Percentiles rank a stretch among this genome's conserved stretches.
phyloP scores from a whole-genome alignment of 2,329 filamentous ascomycete genomes.

The Blastomyces gilchristii region DNA sequence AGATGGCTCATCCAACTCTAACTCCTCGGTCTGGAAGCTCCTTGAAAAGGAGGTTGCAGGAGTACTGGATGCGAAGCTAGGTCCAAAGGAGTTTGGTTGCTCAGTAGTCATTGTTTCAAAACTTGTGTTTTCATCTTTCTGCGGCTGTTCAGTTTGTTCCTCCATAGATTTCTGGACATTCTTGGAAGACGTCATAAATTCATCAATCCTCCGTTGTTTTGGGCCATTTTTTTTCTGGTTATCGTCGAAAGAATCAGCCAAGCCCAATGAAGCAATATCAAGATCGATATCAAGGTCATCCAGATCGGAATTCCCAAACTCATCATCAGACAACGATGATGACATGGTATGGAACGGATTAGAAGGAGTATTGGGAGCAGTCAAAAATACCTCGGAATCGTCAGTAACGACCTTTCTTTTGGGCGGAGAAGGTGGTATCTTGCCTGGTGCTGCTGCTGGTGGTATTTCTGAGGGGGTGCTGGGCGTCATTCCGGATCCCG shows the following conservation, averaged over 20 bases:
- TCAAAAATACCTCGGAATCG: constrained; percentile 21
- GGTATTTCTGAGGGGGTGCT: neutral
- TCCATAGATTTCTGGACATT: neutral
- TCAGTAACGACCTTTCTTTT: constrained; percentile 16
- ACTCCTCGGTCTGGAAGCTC: neutral
- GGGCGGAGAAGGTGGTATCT: neutral
- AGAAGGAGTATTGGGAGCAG: constrained; percentile 19
- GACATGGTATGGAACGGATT: neutral
- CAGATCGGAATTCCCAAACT: constrained; percentile 16
- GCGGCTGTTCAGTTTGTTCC: neutral
- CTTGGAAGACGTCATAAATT: neutral
- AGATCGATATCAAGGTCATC: constrained; percentile 13
- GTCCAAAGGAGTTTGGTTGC: constrained; percentile 7
- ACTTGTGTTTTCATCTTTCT: constrained; percentile 3
- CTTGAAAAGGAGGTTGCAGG: constrained; percentile 11
- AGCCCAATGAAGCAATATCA: constrained; percentile 8
- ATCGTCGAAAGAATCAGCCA: constrained; percentile 16
- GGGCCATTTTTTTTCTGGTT: constrained; percentile 9
- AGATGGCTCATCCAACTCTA: constrained; percentile 5
- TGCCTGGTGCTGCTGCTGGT: neutral
- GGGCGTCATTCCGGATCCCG: neutral
- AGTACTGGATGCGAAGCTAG: constrained; percentile 9
- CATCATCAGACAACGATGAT: constrained; percentile 12
- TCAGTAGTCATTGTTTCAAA: constrained; percentile 8
- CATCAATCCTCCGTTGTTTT: constrained; percentile 11